Base-by-base conservation (phyloP, 148 eudicot species). In the Persicaria tinctoria region DNA sequence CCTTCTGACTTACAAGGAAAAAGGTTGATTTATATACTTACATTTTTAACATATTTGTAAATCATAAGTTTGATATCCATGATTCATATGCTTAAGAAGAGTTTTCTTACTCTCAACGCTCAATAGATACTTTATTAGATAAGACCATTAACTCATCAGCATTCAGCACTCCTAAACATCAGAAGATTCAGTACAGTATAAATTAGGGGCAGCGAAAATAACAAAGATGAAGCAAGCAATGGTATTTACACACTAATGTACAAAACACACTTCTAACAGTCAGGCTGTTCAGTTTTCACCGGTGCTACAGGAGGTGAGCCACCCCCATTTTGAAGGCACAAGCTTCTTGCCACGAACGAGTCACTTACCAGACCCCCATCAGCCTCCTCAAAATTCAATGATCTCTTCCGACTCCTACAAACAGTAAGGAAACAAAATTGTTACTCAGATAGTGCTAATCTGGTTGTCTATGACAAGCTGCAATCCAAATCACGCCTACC, bases 361-460 rank as follows among this genome's bases (percentile, higher is more conserved):
- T 96, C 99, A 7, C 93, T 92, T 2, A 96, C 95, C 82, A 96
- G 76, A 49, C 96, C 97, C 44, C 76, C 92, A 79, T 92, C 96
- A 12, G 81, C 87, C 14, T 32, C 41, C 41, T 95, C 97, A n/a
- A 90, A 89, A 70, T 88, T 92, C 56, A 96, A 88, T 5, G 88
- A 94, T 82, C 94, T 78, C 78, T 82, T 90, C 82, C 97, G 83
- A 5, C 72, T 84, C 59, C 97, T 89, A 86, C 74, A 71, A 76
- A 76, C 12, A 0, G 51, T 17, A 44, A 62, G 46, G 32, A 11
- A 23, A 5, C 17, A 8, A 66, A 41, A 11, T 41, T 66, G 18
- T 66, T 66, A 66, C 48, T 66, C 4, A 44, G 41, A 32, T 3
- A 32, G 41, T 32, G 41, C 44, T 20, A 10, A 12, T 5, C 70